phyloP scores from a whole-genome alignment of 2,329 filamentous ascomycete species.

The Botrytis byssoidea region DNA sequence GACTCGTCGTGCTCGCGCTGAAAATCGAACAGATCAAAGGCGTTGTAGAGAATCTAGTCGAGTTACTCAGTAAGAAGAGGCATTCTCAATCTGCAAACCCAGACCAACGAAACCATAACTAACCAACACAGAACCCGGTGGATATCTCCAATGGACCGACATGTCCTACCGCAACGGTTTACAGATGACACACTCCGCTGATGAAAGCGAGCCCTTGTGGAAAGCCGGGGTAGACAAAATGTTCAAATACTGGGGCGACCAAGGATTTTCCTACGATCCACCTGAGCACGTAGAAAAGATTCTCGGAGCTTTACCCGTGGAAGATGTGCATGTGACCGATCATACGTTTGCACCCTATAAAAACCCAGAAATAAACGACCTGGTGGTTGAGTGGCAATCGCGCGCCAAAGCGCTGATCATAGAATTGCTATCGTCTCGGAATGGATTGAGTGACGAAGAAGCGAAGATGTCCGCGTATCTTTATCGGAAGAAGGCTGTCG shows the following conservation, averaged over 20 bases:
- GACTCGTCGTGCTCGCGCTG: not conserved
- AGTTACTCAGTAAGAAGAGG: not conserved
- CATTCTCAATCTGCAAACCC: not conserved
- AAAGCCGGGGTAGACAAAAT: not conserved
- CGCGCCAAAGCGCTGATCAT: not conserved
- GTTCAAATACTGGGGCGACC: not conserved
- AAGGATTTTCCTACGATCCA: not conserved
- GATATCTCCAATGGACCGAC: slow-evolving; percentile 2
- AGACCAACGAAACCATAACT: not conserved
- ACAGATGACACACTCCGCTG: not conserved
- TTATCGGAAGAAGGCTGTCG: not conserved
- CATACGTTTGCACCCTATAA: not conserved
- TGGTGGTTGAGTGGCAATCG: not conserved
- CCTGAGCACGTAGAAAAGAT: not conserved
- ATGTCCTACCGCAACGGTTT: not conserved
- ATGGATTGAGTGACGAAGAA: not conserved
- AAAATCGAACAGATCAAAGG: not conserved
- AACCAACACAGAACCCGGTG: not conserved
- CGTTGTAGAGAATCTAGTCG: not conserved
- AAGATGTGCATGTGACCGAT: not conserved
- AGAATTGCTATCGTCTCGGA: not conserved
- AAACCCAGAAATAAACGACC: not conserved
- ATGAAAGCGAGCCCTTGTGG: not conserved
- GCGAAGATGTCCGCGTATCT: not conserved
- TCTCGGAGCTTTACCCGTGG: not conserved